Evolutionary conservation across 192 early-diverging fungal genomes (phyloP).

Genomic region (Linnemannia exigua): DNA sequence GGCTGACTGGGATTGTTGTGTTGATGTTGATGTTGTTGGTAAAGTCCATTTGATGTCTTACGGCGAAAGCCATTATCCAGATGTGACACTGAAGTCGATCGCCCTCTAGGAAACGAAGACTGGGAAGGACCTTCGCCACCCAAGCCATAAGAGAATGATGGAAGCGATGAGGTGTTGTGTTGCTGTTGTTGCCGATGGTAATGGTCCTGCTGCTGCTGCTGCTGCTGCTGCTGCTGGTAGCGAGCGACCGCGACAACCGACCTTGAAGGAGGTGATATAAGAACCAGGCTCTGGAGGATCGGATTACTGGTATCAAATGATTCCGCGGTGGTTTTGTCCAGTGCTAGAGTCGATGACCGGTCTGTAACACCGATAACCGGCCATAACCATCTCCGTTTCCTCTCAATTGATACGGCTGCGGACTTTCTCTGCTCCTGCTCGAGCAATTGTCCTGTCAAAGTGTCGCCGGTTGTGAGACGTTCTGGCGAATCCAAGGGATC

Average conservation of each 20-base stretch:
- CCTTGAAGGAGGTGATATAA: conserved; percentile 18
- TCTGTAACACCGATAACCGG: neutral
- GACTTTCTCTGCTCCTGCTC: neutral
- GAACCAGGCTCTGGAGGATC: conserved; percentile 13
- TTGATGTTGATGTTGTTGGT: neutral
- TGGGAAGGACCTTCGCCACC: neutral
- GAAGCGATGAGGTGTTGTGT: neutral
- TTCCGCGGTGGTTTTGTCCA: neutral
- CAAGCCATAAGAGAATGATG: too few relatives aligned
- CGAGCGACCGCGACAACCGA: neutral
- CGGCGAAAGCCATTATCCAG: neutral
- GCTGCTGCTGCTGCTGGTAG: neutral
- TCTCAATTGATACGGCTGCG: neutral
- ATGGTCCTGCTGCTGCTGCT: neutral
- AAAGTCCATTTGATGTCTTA: neutral
- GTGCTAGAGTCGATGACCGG: neutral
- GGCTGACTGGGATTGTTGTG: neutral
- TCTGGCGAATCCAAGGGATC: too few relatives aligned
- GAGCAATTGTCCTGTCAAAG: too few relatives aligned
- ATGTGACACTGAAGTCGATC: conserved; percentile 12
- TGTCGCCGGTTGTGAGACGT: too few relatives aligned
- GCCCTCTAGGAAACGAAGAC: neutral
- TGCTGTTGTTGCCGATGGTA: neutral
- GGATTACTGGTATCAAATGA: conserved; percentile 16
- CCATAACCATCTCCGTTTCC: conserved; percentile 17